Evolutionary conservation across 2,329 filamentous ascomycete species (phyloP).

Genomic region (Trichoderma sp.): DNA sequence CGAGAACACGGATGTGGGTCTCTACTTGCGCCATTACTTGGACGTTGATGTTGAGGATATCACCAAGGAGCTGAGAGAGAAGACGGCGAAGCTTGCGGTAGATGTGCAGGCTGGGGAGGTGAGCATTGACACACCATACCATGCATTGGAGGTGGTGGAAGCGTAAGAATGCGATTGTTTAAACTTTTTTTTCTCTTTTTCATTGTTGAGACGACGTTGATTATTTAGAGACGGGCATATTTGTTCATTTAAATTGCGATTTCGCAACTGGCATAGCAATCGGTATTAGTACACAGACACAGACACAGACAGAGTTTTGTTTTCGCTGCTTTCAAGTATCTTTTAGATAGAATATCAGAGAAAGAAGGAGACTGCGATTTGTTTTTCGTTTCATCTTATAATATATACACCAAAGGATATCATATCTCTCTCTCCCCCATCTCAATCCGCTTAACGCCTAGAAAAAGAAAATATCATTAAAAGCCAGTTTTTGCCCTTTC

Average conservation of each 20-base stretch:
- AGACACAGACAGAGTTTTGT: not conserved
- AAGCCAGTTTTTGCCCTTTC: not conserved
- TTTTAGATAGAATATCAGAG: not conserved
- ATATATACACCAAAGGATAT: not conserved
- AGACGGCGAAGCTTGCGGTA: conserved; percentile 37
- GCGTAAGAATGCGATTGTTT: not conserved
- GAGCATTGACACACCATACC: not conserved
- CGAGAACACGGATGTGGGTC: conserved; percentile 91
- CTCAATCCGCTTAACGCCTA: not conserved
- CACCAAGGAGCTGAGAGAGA: conserved; percentile 71
- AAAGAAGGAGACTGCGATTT: not conserved
- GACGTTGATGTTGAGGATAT: conserved; percentile 76
- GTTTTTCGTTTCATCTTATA: not conserved
- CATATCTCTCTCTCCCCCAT: not conserved
- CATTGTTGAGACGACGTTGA: not conserved
- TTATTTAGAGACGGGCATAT: not conserved
- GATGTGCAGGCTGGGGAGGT: not conserved
- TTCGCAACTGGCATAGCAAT: not conserved
- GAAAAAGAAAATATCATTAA: not conserved
- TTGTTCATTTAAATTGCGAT: not conserved
- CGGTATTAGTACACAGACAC: not conserved
- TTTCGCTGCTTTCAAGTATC: not conserved
- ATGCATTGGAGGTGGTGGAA: not conserved
- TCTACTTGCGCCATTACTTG: conserved; percentile 78
- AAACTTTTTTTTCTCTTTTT: not conserved